Evolutionary conservation across 2,329 filamentous ascomycete genomes (phyloP), one percentile per base, ranked within the genome.

Genomic region (Macrophomina phaseolina): DNA sequence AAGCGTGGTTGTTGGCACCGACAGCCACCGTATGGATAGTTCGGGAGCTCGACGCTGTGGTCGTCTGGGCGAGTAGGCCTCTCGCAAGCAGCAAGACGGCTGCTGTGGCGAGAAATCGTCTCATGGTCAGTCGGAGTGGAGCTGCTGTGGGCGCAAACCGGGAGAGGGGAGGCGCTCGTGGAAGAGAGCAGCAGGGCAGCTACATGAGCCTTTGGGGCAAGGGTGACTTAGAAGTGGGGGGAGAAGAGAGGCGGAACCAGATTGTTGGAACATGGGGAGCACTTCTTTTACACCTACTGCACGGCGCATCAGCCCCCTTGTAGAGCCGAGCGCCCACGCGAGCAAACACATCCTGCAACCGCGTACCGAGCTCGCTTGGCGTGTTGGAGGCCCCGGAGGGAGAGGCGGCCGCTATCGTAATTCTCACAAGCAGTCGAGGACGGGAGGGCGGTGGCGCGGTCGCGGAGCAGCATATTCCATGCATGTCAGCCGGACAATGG

Each of bases 21-120:
- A 78, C 80, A 14, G 75, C 72, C 51, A 82, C 73, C 0, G 71
- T 74, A 60, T 81, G 75, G 2, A 73, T 38, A 12, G 63, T 32
- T n/a, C 2, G 32, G 1, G 38, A 45, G 55, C 55, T 60, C 28
- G 55, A 60, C 1, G 55, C 30, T 11, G 38, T 60, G 1, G 38
- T 32, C 6, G 55, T 32, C 40, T 60, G 55, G 32, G 45, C 45
- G 42, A 49, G 32, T 5, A 38, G 18, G 45, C 58, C 32, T 5
- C 42, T 51, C 8, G 58, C 58, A n/a, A 62, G 45, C 9, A 14
- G 42, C 58, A 62, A 45, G 14, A 48, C 42, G 58, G 7, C 58
- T 30, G 49, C 1, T 42, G 42, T 16, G 16, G 58, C 42, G 9
- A 62, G 12, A 6, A 51, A 45, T 38, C 45, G 5, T 62, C 30